phyloP scores from a whole-genome alignment of 441 rosid genomes.

The Bocquillonia castaneifolia region DNA sequence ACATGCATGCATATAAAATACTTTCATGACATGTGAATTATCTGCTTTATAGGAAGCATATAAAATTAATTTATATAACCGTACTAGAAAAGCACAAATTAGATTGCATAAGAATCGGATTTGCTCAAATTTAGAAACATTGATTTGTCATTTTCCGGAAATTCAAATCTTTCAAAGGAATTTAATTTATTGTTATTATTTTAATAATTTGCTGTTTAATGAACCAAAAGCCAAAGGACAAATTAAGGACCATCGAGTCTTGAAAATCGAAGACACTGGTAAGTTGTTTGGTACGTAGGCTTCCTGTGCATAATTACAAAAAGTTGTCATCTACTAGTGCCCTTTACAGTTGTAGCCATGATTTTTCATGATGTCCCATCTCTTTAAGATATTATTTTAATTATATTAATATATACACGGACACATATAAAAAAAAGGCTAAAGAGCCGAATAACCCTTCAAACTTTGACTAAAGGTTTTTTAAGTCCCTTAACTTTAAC shows the following conservation, averaged over 20 bases:
- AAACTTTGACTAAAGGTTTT: too few species aligned
- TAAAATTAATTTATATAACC: not conserved
- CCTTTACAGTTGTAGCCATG: slow-evolving; percentile 45
- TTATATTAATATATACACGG: not conserved
- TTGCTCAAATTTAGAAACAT: not conserved
- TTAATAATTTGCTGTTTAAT: not conserved
- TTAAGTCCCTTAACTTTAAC: too few species aligned
- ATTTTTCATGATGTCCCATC: slow-evolving; percentile 20
- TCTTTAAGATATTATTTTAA: not conserved
- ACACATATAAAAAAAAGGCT: not conserved
- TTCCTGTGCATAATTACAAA: slow-evolving; percentile 19
- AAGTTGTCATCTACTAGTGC: slow-evolving; percentile 6
- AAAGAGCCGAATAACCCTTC: too few species aligned
- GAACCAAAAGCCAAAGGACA: not conserved
- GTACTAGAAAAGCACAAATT: not conserved
- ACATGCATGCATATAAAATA: not conserved
- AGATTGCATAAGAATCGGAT: slow-evolving; percentile 1
- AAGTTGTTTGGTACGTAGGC: not conserved
- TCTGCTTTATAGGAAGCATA: slow-evolving; percentile 12
- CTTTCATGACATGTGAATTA: slow-evolving; percentile 13
- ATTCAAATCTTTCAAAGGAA: not conserved
- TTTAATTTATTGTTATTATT: not conserved
- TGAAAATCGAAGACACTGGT: slow-evolving; percentile 5
- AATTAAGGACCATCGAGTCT: not conserved
- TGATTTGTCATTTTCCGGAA: slow-evolving; percentile 17